Evolutionary conservation across 73 alveolate species (phyloP).

Genomic region (Stentor roeselii): DNA sequence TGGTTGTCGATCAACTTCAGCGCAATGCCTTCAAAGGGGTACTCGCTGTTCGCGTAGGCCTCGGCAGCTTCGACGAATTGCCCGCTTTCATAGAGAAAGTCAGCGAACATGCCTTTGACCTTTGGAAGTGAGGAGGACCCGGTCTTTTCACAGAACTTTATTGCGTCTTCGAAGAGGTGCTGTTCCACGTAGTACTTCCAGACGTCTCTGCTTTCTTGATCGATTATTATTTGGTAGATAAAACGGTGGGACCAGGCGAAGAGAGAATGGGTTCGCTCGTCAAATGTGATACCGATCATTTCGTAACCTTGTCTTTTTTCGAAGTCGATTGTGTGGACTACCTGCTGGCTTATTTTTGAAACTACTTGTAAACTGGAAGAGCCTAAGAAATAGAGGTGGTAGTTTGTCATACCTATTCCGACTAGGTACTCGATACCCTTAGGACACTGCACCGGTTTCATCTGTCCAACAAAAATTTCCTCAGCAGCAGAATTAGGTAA

Average conservation of each 20-base stretch:
- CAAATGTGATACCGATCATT: conserved; percentile 47
- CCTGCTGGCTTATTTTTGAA: conserved; percentile 53
- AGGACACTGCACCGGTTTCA: background rate
- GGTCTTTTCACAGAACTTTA: conserved; percentile 50
- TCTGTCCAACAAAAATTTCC: background rate
- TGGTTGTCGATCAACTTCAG: conserved; percentile 64
- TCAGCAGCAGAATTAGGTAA: background rate
- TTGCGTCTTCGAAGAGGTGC: conserved; percentile 62
- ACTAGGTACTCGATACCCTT: background rate
- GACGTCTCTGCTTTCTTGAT: conserved; percentile 77
- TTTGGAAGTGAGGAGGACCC: conserved; percentile 41
- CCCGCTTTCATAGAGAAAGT: conserved; percentile 67
- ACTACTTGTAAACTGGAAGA: conserved; percentile 40
- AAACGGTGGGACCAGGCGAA: conserved; percentile 35
- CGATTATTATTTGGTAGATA: conserved; percentile 48
- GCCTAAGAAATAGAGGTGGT: conserved; percentile 53
- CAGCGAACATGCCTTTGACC: conserved; percentile 80
- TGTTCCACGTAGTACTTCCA: conserved; percentile 81
- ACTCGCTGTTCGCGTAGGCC: conserved; percentile 63
- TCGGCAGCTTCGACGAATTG: conserved; percentile 67
- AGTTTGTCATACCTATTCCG: conserved; percentile 35
- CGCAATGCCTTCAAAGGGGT: conserved; percentile 83
- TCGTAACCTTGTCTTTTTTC: conserved; percentile 34
- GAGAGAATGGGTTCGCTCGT: conserved; percentile 38
- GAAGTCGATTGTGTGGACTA: conserved; percentile 41